These are phyloP conservation scores for Cylindrotheca closterium DNA, from an alignment of 108 stramenopile species.

Conservation along the genomic window DNA sequence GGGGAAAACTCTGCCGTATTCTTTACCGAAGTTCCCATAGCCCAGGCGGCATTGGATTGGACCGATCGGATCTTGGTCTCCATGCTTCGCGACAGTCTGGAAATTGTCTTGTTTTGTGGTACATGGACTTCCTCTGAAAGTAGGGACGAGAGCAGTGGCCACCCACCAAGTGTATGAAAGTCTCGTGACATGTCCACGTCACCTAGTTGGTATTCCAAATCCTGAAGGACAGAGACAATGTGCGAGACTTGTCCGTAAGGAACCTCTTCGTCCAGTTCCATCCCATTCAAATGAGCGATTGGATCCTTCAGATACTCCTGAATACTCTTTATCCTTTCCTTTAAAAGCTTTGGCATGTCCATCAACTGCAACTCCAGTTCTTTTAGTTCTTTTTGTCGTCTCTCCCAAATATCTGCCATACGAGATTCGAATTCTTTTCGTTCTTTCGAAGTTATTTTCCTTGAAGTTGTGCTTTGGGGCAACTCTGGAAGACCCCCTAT, in stretches of 20 bases:
- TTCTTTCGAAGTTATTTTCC: conserved; percentile 9
- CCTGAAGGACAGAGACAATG: conserved; percentile 60
- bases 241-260: conserved; percentile 37
- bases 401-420: conserved; percentile 79
- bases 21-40: conserved; percentile 90
- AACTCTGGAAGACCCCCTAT: conserved; percentile 68
- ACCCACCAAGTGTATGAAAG: conserved; percentile 93
- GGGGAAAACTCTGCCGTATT: conserved; percentile 83
- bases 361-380: conserved; percentile 44
- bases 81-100: conserved; percentile 6
- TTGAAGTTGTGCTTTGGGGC: conserved; percentile 19
- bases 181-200: conserved; percentile 95
- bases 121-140: conserved; percentile 56
- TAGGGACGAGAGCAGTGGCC: conserved; percentile 69
- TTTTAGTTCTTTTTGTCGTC: conserved; percentile 73
- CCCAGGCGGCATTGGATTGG: conserved; percentile 79
- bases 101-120: conserved; percentile 20
- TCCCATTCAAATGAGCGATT: conserved; percentile 18
- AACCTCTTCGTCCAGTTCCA: conserved; percentile 33
- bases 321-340: conserved; percentile 54
- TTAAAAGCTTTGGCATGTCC: conserved; percentile 68
- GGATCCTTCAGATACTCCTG: conserved; percentile 58
- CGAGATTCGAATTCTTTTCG: conserved; percentile 50
- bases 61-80: conserved; percentile 42
- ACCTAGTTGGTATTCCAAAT: conserved; percentile 86